Evolutionary conservation across 2,329 filamentous ascomycete species (phyloP), one percentile per base, ranked within the genome.

Genomic region (Neopestalotiopsis sp.): DNA sequence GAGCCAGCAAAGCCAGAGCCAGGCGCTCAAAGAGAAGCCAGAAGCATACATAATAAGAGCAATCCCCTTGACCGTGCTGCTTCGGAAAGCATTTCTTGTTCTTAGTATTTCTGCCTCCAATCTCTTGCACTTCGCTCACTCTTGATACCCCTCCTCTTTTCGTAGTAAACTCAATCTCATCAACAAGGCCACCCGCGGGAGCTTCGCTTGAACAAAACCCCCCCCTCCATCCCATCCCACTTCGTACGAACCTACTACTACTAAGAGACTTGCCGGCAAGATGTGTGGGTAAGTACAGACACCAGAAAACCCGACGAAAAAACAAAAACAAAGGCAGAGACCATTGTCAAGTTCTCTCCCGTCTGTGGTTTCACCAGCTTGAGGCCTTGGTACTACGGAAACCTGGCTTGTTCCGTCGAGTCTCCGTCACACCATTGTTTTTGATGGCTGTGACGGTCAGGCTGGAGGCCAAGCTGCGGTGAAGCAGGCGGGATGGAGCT

Each of bases 201-300:
- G n/a, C 34, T 28, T 20, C 17, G n/a, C 40, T 34, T 42, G 62
- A 56, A 56, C n/a, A 14, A 14, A 14, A 28, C 24, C 24, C 57
- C 24, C 57, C 32, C 32, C 38, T 28, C 60, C 28, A 40, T 24
- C 30, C 62, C 28, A 34, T n/a, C 30, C 62, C n/a, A 34, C 62
- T 45, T 45, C n/a, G 40, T 20, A 42, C 62, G 45, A 65, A 20
- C 62, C 34, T 38, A 34, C 40, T 20, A 63, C 34, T 63, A 28
- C 60, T 20, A 28, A 14, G 14, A 65, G 62, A 56, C 62, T 28
- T 40, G 62, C 38, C 45, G 62, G 62, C 62, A 65, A 65, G 38
- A 65, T 65, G 62, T 65, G 62, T 65, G 62, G 62, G 62, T 65
- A 56, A 65, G 62, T 65, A 7, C 45, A 65, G 40, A 28, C 34